Percentiles rank a stretch among this genome's conserved stretches.
Evolutionary conservation across 2,329 filamentous ascomycete species (phyloP).

Genomic region (Exophiala mesophila): DNA sequence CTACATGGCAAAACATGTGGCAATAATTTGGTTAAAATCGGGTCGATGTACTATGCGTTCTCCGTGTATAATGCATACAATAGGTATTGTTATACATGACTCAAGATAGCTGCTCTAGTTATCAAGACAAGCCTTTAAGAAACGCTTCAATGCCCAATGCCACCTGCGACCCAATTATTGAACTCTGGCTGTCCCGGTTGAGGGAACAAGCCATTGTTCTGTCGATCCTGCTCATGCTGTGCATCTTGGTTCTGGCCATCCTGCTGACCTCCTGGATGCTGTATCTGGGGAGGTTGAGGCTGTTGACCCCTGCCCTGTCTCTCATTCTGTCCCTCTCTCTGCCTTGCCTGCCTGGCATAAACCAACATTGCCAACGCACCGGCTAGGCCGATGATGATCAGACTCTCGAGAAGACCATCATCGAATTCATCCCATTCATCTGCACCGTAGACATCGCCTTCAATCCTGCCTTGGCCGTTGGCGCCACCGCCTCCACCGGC

Average conservation of each 20-base stretch:
- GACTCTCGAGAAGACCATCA: conserved; percentile 75
- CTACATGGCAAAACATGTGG: too few species aligned
- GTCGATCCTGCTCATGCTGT: conserved; percentile 17
- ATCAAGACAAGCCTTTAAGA: too few species aligned
- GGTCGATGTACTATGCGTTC: too few species aligned
- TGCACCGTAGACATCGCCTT: conserved; percentile 38
- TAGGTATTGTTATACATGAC: too few species aligned
- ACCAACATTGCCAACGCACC: conserved; percentile 70
- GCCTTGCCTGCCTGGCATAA: conserved; percentile 71
- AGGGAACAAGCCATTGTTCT: conserved; percentile 58
- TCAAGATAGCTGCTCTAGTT: too few species aligned
- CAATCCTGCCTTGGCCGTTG: neutral
- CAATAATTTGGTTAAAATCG: too few species aligned
- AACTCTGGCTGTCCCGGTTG: conserved; percentile 63
- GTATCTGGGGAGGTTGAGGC: conserved; percentile 26
- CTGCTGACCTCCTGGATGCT: conserved; percentile 28
- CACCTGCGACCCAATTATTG: conserved; percentile 63
- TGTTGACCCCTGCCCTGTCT: conserved; percentile 26
- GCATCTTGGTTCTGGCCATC: conserved; percentile 25
- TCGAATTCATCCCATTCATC: conserved; percentile 62
- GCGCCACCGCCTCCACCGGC: conserved; percentile 17
- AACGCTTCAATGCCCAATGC: conserved; percentile 49
- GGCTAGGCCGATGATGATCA: conserved; percentile 75
- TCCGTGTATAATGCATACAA: too few species aligned
- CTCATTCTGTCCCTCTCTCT: conserved; percentile 48